Percentiles rank a stretch among this genome's conserved stretches.
These are phyloP conservation scores for Calvatia gigantea DNA, from an alignment of 768 basidiomycete genomes.

Conservation along the genomic window DNA sequence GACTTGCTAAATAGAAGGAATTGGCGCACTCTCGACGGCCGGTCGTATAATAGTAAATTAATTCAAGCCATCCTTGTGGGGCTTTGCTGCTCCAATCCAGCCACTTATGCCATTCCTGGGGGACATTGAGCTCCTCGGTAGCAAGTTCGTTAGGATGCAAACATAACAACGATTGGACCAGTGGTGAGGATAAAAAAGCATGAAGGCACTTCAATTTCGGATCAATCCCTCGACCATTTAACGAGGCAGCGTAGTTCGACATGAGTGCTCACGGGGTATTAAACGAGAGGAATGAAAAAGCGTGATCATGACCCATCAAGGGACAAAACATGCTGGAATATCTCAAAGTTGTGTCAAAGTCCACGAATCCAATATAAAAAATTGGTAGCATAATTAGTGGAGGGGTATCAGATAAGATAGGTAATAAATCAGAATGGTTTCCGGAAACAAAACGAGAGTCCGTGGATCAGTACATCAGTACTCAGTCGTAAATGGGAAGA, in stretches of 20 bases:
- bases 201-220: not conserved
- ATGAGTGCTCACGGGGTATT: too few relatives aligned
- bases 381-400: too few relatives aligned
- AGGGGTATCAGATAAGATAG: not conserved
- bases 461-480: too few relatives aligned
- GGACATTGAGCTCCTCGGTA: not conserved
- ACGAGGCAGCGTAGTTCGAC: too few relatives aligned
- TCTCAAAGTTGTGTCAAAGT: too few relatives aligned
- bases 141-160: slow-evolving; percentile 4
- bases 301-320: too few relatives aligned
- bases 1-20: not conserved
- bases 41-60: slow-evolving; percentile 7
- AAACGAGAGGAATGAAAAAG: too few relatives aligned
- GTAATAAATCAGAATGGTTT: not conserved
- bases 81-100: not conserved
- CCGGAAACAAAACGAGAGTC: not conserved
- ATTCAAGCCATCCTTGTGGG: not conserved
- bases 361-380: too few relatives aligned
- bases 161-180: slow-evolving; percentile 1
- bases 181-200: not conserved
- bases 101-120: not conserved
- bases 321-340: too few relatives aligned
- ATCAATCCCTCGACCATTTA: not conserved
- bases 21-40: not conserved
- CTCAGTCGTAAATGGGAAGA: slow-evolving; percentile 69